Conservation (phyloP, 768 basidiomycete genomes). For the Boletus vinaceobasis region DNA sequence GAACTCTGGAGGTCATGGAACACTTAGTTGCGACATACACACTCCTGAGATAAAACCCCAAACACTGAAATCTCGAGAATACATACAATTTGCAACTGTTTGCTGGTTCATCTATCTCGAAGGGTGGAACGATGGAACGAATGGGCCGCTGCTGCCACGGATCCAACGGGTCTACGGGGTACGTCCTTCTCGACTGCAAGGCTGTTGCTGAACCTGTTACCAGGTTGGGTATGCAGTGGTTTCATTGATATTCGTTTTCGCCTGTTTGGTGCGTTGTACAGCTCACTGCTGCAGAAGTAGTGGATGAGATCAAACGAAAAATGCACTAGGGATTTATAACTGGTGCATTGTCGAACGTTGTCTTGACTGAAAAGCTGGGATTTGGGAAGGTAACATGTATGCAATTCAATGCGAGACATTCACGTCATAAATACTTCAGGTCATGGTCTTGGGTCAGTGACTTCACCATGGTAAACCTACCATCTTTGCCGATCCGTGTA, state of each 20-base stretch:
- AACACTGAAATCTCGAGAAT: constrained; percentile 12
- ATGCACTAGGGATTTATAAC: constrained; percentile 38
- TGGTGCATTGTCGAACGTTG: constrained; percentile 47
- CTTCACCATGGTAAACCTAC: neutral
- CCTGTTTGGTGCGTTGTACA: constrained; percentile 36
- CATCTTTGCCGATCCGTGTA: constrained; percentile 17
- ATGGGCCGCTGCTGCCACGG: constrained; percentile 70
- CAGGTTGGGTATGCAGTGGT: constrained; percentile 51
- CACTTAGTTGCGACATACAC: neutral
- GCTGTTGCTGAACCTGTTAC: constrained; percentile 3
- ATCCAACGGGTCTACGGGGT: constrained; percentile 60
- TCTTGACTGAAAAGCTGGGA: constrained; percentile 40
- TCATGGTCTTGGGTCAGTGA: constrained; percentile 37
- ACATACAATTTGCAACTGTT: constrained; percentile 50
- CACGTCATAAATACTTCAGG: constrained; percentile 21
- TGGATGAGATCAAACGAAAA: constrained; percentile 18
- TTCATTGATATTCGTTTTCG: constrained; percentile 54
- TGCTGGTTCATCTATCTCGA: constrained; percentile 58
- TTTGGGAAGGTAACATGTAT: constrained; percentile 37
- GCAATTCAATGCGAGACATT: neutral
- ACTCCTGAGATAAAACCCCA: constrained; percentile 1
- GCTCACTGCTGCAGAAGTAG: neutral
- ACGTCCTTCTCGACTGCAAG: neutral
- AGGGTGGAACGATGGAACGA: constrained; percentile 78
- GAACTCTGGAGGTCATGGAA: neutral